A percentile compares a stretch with the other conserved stretches of the same genome.
phyloP scores from a whole-genome alignment of 116 monocot species.

The Zostera marina region DNA sequence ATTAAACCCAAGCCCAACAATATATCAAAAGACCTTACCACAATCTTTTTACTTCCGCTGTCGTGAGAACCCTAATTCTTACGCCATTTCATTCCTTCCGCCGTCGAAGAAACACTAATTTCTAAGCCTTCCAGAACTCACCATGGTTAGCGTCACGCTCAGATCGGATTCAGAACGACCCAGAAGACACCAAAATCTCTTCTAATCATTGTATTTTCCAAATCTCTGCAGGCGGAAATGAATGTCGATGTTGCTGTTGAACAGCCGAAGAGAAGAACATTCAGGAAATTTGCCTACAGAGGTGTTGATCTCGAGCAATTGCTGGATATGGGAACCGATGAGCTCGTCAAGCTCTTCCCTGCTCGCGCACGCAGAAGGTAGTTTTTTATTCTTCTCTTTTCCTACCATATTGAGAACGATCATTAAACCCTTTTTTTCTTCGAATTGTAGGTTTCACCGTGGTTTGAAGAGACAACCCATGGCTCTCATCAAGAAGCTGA shows the following conservation, averaged over 20 bases:
- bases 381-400: too few species aligned
- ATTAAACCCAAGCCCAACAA: too few species aligned
- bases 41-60: not conserved
- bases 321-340: constrained; percentile 70
- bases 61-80: not conserved
- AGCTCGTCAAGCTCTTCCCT: constrained; percentile 57
- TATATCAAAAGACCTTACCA: too few species aligned
- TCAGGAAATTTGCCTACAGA: constrained; percentile 54
- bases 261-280: constrained; percentile 62
- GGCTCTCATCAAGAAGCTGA: constrained; percentile 67
- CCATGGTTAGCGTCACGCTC: not conserved
- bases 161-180: too few species aligned
- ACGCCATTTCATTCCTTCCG: not conserved
- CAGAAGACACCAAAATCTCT: too few species aligned
- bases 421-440: not conserved
- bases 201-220: not conserved
- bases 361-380: constrained; percentile 59
- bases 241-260: constrained; percentile 24
- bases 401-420: not conserved
- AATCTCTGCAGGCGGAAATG: constrained; percentile 19
- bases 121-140: not conserved
- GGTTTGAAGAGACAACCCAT: constrained; percentile 64
- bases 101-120: not conserved
- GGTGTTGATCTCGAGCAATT: constrained; percentile 65
- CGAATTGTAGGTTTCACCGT: constrained; percentile 29